Evolutionary conservation across 129 eudicot species (phyloP).

Genomic region (Lactuca sativa): DNA sequence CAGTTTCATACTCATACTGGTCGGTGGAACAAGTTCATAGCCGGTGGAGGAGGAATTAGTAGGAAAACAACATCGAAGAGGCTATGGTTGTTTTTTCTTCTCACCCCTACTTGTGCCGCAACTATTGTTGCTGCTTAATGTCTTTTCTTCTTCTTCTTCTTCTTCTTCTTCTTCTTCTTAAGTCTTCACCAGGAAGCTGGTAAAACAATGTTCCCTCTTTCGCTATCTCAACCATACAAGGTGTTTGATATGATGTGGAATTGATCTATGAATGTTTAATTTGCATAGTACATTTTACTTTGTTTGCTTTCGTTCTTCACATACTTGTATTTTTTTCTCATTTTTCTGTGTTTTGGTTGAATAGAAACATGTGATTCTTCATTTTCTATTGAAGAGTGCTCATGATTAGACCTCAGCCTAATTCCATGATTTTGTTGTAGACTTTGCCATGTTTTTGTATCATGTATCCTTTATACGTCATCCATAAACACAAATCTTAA

Average conservation of each 20-base stretch:
- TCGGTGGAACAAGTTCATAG: no score
- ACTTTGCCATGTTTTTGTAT: background rate
- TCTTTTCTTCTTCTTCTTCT: background rate
- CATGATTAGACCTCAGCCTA: background rate
- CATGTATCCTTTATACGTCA: background rate
- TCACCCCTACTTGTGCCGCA: no score
- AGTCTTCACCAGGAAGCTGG: conserved; percentile 28
- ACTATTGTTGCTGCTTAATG: no score
- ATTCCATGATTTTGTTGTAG: background rate
- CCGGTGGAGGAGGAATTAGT: no score
- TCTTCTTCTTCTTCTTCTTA: conserved; percentile 22
- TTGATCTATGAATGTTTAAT: background rate
- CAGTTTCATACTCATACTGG: no score
- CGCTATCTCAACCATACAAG: background rate
- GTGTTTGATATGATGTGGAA: background rate
- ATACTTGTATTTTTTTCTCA: conserved; percentile 7
- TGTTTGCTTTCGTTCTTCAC: background rate
- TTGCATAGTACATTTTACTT: background rate
- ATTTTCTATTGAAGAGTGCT: conserved; percentile 1
- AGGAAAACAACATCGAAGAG: no score
- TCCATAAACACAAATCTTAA: background rate
- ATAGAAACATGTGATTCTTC: background rate
- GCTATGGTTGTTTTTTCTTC: no score
- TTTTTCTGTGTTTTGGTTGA: conserved; percentile 4
- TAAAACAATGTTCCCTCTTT: background rate